Percentiles rank a stretch among this genome's conserved stretches.
Conservation (phyloP, 805 yeast genomes). For the Cyberlindnera xishuangbannaensis region DNA sequence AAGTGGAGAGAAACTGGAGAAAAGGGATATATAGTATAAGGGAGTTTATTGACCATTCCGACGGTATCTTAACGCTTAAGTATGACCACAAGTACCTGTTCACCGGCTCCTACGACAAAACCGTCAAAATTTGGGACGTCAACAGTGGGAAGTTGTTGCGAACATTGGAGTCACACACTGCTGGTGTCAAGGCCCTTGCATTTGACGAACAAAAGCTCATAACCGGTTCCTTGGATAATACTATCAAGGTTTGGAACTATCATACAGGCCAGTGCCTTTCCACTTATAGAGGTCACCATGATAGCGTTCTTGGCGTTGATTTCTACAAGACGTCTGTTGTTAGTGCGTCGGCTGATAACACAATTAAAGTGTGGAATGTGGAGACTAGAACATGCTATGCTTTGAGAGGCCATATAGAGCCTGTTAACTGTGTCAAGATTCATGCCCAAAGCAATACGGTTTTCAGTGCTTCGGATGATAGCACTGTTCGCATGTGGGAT, state of each 20-base stretch:
- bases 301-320: conserved; percentile 80
- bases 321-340: conserved; percentile 77
- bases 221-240: conserved; percentile 86
- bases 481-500: conserved; percentile 94
- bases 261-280: conserved; percentile 91
- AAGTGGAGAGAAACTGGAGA: conserved; percentile 93
- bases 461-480: conserved; percentile 86
- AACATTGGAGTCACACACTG: conserved; percentile 81
- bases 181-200: conserved; percentile 78
- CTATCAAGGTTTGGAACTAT: conserved; percentile 94
- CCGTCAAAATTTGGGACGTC: conserved; percentile 90
- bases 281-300: conserved; percentile 89
- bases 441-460: conserved; percentile 74
- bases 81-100: conserved; percentile 74
- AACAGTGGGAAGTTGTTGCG: conserved; percentile 70
- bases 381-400: conserved; percentile 90
- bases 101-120: conserved; percentile 89
- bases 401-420: conserved; percentile 85
- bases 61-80: conserved; percentile 84
- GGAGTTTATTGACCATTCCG: conserved; percentile 75
- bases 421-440: conserved; percentile 87
- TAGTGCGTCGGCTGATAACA: conserved; percentile 88
- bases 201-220: conserved; percentile 88
- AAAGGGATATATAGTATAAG: conserved; percentile 63
- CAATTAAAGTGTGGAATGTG: conserved; percentile 95